Evolutionary conservation across 2,329 filamentous ascomycete genomes (phyloP).

Genomic region (Madurella fahalii): DNA sequence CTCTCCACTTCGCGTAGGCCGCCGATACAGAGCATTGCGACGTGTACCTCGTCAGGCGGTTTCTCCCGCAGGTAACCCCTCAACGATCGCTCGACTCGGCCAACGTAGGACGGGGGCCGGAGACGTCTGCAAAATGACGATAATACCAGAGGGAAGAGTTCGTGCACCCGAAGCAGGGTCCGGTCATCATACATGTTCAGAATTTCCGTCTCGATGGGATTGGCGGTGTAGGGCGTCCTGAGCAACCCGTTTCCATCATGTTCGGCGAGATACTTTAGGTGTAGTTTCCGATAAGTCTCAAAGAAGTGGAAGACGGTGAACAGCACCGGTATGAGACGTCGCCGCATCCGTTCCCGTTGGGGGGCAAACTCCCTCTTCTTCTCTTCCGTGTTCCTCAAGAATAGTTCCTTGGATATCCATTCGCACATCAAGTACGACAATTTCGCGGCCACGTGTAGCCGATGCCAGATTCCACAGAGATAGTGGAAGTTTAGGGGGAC

Average conservation of each 20-base stretch:
- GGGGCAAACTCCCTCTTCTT: conserved; percentile 55
- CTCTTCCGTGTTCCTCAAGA: conserved; percentile 53
- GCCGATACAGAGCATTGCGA: conserved; percentile 56
- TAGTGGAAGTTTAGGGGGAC: conserved; percentile 54
- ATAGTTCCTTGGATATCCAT: conserved; percentile 63
- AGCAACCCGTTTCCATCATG: conserved; percentile 49
- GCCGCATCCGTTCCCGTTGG: conserved; percentile 60
- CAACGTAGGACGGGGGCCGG: conserved; percentile 61
- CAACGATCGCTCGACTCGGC: conserved; percentile 57
- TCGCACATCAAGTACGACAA: conserved; percentile 59
- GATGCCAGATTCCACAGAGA: conserved; percentile 62
- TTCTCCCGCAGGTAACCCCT: conserved; percentile 61
- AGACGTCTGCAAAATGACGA: conserved; percentile 61
- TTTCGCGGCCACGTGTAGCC: conserved; percentile 61
- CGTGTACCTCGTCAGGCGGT: conserved; percentile 59
- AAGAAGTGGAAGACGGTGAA: conserved; percentile 67
- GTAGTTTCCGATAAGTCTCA: conserved; percentile 58
- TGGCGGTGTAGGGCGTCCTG: conserved; percentile 53
- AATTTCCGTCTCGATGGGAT: conserved; percentile 59
- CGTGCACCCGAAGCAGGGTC: conserved; percentile 59
- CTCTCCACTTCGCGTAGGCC: conserved; percentile 60
- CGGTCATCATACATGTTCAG: conserved; percentile 63
- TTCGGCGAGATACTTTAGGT: conserved; percentile 53
- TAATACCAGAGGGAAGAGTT: conserved; percentile 61
- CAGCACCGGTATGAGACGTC: conserved; percentile 58